phyloP scores from a whole-genome alignment of 805 yeast species.

The Candida adriatica region DNA sequence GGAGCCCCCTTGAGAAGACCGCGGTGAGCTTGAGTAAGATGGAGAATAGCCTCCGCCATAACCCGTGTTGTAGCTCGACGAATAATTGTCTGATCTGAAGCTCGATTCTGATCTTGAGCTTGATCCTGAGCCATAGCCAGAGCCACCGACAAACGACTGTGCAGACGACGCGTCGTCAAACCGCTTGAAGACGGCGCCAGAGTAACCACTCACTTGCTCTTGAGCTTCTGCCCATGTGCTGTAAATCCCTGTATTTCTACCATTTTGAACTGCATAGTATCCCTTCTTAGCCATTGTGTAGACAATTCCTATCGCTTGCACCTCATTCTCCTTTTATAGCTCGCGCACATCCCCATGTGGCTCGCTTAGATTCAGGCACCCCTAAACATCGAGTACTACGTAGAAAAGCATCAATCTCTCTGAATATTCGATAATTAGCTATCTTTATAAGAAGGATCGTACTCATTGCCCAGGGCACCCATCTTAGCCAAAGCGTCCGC shows the following conservation, averaged over 20 bases:
- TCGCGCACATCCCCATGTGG: too few relatives aligned
- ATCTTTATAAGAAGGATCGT: too few relatives aligned
- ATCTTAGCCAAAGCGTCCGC: too few relatives aligned
- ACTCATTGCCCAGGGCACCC: too few relatives aligned
- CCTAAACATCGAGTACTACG: too few relatives aligned
- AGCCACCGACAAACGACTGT: constrained; percentile 24
- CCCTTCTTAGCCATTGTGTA: constrained; percentile 1
- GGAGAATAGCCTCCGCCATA: background rate
- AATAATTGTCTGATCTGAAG: too few relatives aligned
- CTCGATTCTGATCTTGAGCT: too few relatives aligned
- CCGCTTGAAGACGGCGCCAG: constrained; percentile 31
- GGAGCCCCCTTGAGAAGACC: background rate
- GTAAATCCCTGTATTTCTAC: constrained; percentile 39
- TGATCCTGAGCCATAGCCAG: background rate
- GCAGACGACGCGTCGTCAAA: constrained; percentile 45
- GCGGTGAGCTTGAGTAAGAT: background rate
- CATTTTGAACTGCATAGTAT: constrained; percentile 27
- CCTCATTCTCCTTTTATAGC: too few relatives aligned
- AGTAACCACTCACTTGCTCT: constrained; percentile 41
- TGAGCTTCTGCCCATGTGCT: constrained; percentile 52
- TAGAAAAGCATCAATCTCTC: too few relatives aligned
- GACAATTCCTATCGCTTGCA: too few relatives aligned
- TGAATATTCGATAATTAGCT: too few relatives aligned
- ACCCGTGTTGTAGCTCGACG: background rate
- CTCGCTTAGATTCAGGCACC: too few relatives aligned